These are phyloP conservation scores for Ustilago curta DNA, from an alignment of 1,284 basidiomycete genomes.

Conservation along the genomic window DNA sequence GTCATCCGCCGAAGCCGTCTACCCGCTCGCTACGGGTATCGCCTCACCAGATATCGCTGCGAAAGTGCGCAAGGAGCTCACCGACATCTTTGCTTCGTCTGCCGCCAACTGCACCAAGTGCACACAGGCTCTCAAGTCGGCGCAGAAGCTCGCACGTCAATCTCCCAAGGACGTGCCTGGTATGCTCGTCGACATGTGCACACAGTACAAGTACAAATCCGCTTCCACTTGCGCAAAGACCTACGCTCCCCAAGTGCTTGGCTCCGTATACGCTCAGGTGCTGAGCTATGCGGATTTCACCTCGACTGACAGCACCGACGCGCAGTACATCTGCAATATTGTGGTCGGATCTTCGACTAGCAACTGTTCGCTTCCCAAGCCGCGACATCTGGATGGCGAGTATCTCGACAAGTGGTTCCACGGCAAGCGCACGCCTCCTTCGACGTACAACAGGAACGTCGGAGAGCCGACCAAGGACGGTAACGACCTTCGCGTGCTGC, in stretches of 20 bases:
- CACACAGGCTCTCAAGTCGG: slow-evolving; percentile 75
- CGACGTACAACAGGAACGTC: slow-evolving; percentile 33
- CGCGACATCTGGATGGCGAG: slow-evolving; percentile 40
- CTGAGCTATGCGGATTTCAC: slow-evolving; percentile 64
- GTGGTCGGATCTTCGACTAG: slow-evolving; percentile 43
- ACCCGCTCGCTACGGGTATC: slow-evolving; percentile 61
- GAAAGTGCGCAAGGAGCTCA: slow-evolving; percentile 71
- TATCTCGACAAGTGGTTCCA: slow-evolving; percentile 63
- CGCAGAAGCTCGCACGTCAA: slow-evolving; percentile 78
- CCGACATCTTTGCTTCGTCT: slow-evolving; percentile 48
- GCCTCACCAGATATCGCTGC: slow-evolving; percentile 70
- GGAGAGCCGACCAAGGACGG: slow-evolving; percentile 70
- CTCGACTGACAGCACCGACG: slow-evolving; percentile 48
- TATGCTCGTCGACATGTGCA: slow-evolving; percentile 76
- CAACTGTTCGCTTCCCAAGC: slow-evolving; percentile 53
- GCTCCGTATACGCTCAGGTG: slow-evolving; percentile 59
- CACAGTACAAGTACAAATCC: slow-evolving; percentile 74
- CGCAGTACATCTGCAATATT: slow-evolving; percentile 62
- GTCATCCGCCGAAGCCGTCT: slow-evolving; percentile 63
- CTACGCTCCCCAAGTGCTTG: slow-evolving; percentile 48
- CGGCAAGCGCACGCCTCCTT: slow-evolving; percentile 42
- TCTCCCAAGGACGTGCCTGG: slow-evolving; percentile 76
- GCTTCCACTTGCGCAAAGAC: slow-evolving; percentile 70
- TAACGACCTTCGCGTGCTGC: slow-evolving; percentile 78
- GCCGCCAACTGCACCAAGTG: slow-evolving; percentile 75